A percentile compares a stretch with the other conserved stretches of the same genome.
Evolutionary conservation across 2,329 filamentous ascomycete species (phyloP).

Genomic region (Fusarium gaditjirri): DNA sequence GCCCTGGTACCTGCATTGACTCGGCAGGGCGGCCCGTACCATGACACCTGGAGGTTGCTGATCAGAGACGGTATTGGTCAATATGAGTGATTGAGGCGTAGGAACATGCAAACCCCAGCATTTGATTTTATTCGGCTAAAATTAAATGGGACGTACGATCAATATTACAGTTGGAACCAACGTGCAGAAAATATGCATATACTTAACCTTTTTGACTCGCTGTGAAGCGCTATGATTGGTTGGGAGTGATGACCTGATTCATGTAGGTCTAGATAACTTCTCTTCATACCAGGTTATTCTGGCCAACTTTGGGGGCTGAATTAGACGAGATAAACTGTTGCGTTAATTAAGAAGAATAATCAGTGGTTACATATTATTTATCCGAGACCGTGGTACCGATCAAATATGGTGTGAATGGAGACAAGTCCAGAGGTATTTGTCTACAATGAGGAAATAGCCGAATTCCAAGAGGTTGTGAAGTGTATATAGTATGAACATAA

Average conservation of each 20-base stretch:
- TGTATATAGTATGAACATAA: not conserved
- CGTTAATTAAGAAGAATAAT: too few species aligned
- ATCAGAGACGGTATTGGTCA: not conserved
- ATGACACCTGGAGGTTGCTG: not conserved
- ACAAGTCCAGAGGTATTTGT: not conserved
- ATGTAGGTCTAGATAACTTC: not conserved
- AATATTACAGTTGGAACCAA: not conserved
- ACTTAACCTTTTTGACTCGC: not conserved
- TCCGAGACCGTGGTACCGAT: too few species aligned
- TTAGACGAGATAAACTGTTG: rapidly evolving
- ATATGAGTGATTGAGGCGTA: not conserved
- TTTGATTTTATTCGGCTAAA: not conserved
- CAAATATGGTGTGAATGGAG: too few species aligned
- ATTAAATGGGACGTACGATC: not conserved
- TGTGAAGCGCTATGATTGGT: not conserved
- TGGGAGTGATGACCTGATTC: not conserved
- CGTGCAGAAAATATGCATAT: not conserved
- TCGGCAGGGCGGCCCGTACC: not conserved
- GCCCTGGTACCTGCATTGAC: not conserved
- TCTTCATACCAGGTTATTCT: too few species aligned
- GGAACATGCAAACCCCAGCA: not conserved
- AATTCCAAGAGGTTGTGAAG: not conserved
- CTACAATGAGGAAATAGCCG: not conserved
- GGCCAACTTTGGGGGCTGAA: not conserved
- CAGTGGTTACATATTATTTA: not conserved